Evolutionary conservation across 805 yeast genomes (phyloP).

Genomic region (Starmerella vitae): DNA sequence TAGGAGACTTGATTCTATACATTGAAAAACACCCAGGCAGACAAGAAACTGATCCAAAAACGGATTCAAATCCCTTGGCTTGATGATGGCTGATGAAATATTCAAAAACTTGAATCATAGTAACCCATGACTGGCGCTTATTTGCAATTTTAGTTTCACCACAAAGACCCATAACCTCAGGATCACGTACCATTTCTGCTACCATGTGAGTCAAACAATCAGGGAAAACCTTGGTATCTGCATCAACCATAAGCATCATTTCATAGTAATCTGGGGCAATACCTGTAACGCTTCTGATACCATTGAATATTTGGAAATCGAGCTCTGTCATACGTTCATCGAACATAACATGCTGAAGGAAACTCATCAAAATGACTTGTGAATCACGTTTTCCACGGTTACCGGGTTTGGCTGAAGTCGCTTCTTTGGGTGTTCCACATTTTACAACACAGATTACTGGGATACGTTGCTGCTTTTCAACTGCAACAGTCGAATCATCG

Average conservation of each 20-base stretch:
- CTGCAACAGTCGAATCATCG: conserved; percentile 58
- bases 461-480: conserved; percentile 67
- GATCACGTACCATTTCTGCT: conserved; percentile 79
- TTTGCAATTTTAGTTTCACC: conserved; percentile 90
- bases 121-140: conserved; percentile 73
- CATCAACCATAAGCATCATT: conserved; percentile 81
- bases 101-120: conserved; percentile 86
- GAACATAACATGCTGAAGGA: conserved; percentile 72
- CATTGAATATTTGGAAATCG: conserved; percentile 61
- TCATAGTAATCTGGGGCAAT: conserved; percentile 74
- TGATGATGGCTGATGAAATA: conserved; percentile 90
- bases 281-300: conserved; percentile 74
- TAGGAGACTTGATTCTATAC: conserved; percentile 83
- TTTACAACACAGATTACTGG: conserved; percentile 71
- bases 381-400: conserved; percentile 95
- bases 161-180: conserved; percentile 79
- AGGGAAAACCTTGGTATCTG: conserved; percentile 79
- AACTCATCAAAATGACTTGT: conserved; percentile 80
- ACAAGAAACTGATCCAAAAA: conserved; percentile 89
- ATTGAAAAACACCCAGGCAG: conserved; percentile 90
- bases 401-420: conserved; percentile 60
- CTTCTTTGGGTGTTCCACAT: conserved; percentile 75
- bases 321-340: conserved; percentile 90
- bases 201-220: conserved; percentile 82
- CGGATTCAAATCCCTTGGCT: conserved; percentile 88